Base-by-base conservation (phyloP, 805 yeast genomes). In the Barnettozyma californica region DNA sequence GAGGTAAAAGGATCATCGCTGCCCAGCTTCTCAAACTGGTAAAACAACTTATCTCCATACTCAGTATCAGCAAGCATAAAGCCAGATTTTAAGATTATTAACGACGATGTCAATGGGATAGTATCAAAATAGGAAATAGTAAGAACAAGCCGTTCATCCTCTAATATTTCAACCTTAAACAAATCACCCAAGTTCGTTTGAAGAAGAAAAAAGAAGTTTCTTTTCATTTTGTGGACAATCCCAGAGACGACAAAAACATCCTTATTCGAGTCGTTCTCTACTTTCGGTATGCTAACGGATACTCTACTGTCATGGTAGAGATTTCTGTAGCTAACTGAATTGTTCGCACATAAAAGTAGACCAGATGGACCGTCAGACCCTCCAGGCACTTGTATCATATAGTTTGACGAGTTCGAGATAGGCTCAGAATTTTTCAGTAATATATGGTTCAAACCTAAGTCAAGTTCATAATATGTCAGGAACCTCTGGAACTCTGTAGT, bases 381-480 rank as follows among this genome's bases (percentile, higher is more conserved):
- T 3, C 84, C 87, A 0, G 97, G 96, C 14, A 90, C 70, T 0
- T 83, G 70, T n/a, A 88, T 52, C 7, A 91, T 51, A 47, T 76
- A 69, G 52, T 73, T 78, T 1, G 91, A 69, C 1, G 73, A 50
- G 21, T 54, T 54, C 1, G 66, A 59, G 2, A 80, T 64, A 8
- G 52, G 61, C 38, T 64, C 74, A n/a, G 75, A 60, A 66, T 66
- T 73, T 54, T 73, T 73, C 48, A 75, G 76, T 1, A 85, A 72
- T 2, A 91, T 77, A 61, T 84, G 86, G 59, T 91, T 91, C 42
- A 92, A 68, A 1, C 97, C 97, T 37, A 87, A 74, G 63, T 94
- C 97, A 23, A 91, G 67, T 59, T 88, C 92, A 66, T 92, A 92
- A 61, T 78, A 85, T 4, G 79, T 76, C 45, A 92, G 68, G 26